These are phyloP conservation scores for Tephrocybe sp. DNA, from an alignment of 768 basidiomycete genomes.

Conservation along the genomic window DNA sequence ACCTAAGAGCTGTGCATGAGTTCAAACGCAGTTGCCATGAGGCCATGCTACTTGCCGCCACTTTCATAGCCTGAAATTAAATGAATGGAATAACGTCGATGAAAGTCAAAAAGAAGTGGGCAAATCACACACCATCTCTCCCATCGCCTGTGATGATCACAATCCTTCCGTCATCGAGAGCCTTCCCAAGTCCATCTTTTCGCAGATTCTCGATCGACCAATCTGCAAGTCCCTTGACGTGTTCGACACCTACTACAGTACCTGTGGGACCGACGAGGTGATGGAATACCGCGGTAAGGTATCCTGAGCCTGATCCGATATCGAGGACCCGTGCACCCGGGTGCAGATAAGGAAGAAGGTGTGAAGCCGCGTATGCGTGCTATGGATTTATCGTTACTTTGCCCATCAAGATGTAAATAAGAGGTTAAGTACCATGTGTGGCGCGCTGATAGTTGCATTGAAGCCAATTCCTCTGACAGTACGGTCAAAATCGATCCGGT, in stretches of 20 bases:
- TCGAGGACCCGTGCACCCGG: slow-evolving; percentile 81
- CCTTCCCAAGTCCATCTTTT: slow-evolving; percentile 58
- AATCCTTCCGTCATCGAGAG: slow-evolving; percentile 54
- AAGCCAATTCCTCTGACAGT: slow-evolving; percentile 65
- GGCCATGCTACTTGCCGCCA: slow-evolving; percentile 25
- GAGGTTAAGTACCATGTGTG: slow-evolving; percentile 76
- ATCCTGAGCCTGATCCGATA: slow-evolving; percentile 87
- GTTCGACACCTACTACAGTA: slow-evolving; percentile 87
- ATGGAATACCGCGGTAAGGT: slow-evolving; percentile 78
- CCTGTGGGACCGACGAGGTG: slow-evolving; percentile 60
- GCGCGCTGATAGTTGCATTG: slow-evolving; percentile 92
- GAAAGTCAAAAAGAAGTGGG: background rate
- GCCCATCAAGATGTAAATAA: background rate
- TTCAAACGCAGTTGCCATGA: background rate
- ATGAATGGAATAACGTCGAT: background rate
- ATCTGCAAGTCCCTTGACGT: slow-evolving; percentile 75
- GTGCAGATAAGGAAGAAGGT: slow-evolving; percentile 68
- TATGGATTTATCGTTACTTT: slow-evolving; percentile 21
- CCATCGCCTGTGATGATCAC: slow-evolving; percentile 77
- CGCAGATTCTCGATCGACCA: slow-evolving; percentile 68
- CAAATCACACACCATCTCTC: slow-evolving; percentile 49
- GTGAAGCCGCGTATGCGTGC: slow-evolving; percentile 86
- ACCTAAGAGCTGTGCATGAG: slow-evolving; percentile 28
- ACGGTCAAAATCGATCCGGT: no score
- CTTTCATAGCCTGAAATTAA: slow-evolving; percentile 30